phyloP scores from a whole-genome alignment of 2,329 filamentous ascomycete species.

The Arthrobotrys musiformis region DNA sequence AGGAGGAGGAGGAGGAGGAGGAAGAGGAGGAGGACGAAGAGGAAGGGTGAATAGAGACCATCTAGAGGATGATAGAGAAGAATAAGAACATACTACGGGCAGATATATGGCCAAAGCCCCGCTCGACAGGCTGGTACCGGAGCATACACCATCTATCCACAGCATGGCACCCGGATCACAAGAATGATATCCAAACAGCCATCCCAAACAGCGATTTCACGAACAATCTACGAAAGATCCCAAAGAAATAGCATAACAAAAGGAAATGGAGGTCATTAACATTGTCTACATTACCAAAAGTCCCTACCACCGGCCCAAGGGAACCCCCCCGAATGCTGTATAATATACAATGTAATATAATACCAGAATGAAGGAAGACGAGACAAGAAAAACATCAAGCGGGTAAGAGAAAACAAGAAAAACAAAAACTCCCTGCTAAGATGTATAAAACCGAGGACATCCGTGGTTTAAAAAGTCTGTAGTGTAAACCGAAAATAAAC shows the following conservation, averaged over 20 bases:
- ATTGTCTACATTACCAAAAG: conserved; percentile 30
- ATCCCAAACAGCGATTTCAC: too few relatives aligned
- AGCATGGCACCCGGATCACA: too few relatives aligned
- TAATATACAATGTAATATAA: conserved; percentile 11
- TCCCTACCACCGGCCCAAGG: background rate
- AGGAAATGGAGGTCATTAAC: conserved; percentile 28
- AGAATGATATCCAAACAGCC: too few relatives aligned
- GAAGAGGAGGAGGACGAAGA: conserved; percentile 9
- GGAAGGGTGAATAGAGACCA: background rate
- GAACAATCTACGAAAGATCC: too few relatives aligned
- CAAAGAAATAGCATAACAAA: too few relatives aligned
- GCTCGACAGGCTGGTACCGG: background rate
- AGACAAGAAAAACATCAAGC: background rate
- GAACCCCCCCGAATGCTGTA: background rate
- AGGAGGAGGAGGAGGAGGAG: background rate
- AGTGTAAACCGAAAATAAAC: background rate
- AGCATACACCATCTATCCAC: background rate
- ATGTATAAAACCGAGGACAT: conserved; percentile 10
- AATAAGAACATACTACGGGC: background rate
- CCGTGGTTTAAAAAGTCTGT: background rate
- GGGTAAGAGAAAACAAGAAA: background rate
- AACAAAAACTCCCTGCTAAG: conserved; percentile 38
- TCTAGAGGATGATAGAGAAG: background rate
- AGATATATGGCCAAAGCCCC: background rate
- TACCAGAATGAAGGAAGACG: too few relatives aligned